Conservation (phyloP, 2,329 filamentous ascomycete genomes). For the Aureobasidium sp. region DNA sequence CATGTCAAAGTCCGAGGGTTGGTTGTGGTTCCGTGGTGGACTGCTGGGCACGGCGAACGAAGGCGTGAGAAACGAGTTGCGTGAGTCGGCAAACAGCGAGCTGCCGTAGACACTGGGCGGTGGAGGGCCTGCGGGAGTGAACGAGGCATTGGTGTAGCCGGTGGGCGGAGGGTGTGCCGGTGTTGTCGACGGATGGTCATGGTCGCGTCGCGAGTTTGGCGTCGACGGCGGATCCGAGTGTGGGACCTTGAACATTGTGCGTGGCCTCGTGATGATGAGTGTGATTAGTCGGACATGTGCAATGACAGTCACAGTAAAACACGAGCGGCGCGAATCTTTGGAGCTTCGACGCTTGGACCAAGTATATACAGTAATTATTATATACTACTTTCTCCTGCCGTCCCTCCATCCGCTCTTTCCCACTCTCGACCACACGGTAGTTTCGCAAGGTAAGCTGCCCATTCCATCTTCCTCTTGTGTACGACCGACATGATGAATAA, state of each 20-base stretch:
- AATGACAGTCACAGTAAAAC: too few relatives aligned
- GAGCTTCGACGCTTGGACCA: neutral
- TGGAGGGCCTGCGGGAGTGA: conserved; percentile 31
- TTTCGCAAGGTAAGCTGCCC: neutral
- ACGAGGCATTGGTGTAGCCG: conserved; percentile 27
- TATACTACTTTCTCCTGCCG: neutral
- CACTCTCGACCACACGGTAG: too few relatives aligned
- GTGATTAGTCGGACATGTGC: too few relatives aligned
- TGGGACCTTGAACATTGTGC: conserved; percentile 19
- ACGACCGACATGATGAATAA: conserved; percentile 16
- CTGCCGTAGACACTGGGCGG: conserved; percentile 31
- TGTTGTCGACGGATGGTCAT: conserved; percentile 29
- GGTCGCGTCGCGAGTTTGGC: conserved; percentile 18
- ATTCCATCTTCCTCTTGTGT: neutral
- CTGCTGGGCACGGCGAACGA: conserved; percentile 34
- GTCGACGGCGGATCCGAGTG: conserved; percentile 17
- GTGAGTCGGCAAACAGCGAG: conserved; percentile 25
- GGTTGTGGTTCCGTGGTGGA: conserved; percentile 23
- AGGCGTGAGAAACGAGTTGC: conserved; percentile 24
- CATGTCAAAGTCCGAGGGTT: conserved; percentile 25
- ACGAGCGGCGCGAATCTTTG: too few relatives aligned
- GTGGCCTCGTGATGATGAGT: too few relatives aligned
- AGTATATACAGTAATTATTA: neutral
- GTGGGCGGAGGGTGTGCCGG: conserved; percentile 31
- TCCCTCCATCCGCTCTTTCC: too few relatives aligned